These are phyloP conservation scores for Hypomyces rosellus DNA, from an alignment of 2,329 filamentous ascomycete species.

Conservation along the genomic window DNA sequence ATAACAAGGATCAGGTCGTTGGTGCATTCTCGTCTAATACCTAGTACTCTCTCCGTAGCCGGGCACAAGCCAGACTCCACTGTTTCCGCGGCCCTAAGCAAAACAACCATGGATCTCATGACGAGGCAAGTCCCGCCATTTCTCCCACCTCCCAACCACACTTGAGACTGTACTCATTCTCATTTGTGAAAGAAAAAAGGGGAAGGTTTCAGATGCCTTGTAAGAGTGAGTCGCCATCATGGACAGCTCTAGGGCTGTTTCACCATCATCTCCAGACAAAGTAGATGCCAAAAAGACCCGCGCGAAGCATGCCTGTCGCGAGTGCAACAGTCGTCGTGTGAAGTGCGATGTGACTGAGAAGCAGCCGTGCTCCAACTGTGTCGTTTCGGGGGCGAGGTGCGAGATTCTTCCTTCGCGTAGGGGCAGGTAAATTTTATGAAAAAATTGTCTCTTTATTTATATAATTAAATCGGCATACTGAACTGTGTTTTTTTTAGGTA, in stretches of 20 bases:
- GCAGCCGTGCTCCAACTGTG: conserved; percentile 29
- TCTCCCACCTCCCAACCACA: neutral
- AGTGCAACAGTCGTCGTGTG: conserved; percentile 29
- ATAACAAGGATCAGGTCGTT: neutral
- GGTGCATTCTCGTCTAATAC: neutral
- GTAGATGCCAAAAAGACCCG: conserved; percentile 24
- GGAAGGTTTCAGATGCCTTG: neutral
- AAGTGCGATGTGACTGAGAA: conserved; percentile 30
- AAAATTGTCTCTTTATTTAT: neutral
- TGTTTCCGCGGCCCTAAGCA: neutral
- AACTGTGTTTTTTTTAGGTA: conserved; percentile 17
- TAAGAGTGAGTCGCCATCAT: neutral
- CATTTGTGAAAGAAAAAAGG: too few relatives aligned
- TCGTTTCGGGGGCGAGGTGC: conserved; percentile 19
- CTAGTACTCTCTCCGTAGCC: neutral
- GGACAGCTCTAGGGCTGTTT: neutral
- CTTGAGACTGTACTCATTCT: neutral
- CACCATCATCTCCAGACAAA: conserved; percentile 5
- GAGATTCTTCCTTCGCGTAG: conserved; percentile 28
- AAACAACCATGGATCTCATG: too few relatives aligned
- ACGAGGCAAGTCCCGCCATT: too few relatives aligned
- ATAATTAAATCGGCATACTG: too few relatives aligned
- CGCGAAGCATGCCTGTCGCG: conserved; percentile 29
- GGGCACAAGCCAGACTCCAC: neutral
- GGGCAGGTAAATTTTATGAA: conserved; percentile 21